Percentiles rank a stretch among this genome's conserved stretches.
Conservation (phyloP, 2,329 filamentous ascomycete species). For the Sporothrix inflata region DNA sequence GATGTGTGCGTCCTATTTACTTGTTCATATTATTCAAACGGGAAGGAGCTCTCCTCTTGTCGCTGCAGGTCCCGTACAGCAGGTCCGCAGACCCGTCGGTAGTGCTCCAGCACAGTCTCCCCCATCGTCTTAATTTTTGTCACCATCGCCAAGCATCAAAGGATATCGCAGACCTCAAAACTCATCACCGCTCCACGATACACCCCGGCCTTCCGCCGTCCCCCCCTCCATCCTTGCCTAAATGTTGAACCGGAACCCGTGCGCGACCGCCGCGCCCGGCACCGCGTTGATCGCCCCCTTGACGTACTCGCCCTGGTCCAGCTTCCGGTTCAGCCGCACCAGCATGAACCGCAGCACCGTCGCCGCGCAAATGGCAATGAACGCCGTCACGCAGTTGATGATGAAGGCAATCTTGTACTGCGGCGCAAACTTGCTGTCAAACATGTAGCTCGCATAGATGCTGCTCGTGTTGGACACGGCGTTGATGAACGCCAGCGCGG, state of each 20-base stretch:
- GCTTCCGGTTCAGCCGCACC: slow-evolving; percentile 67
- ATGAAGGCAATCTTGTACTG: slow-evolving; percentile 62
- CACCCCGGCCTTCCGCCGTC: background rate
- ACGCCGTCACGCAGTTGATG: slow-evolving; percentile 68
- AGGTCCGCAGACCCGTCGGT: background rate
- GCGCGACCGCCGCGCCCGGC: slow-evolving; percentile 58
- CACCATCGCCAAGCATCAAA: no score
- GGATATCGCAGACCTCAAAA: no score
- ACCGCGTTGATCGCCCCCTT: slow-evolving; percentile 59
- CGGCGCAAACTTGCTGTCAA: slow-evolving; percentile 45
- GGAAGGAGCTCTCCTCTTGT: slow-evolving; percentile 2
- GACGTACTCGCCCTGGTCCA: slow-evolving; percentile 65
- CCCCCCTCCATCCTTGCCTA: slow-evolving; percentile 24
- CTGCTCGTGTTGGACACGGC: slow-evolving; percentile 68
- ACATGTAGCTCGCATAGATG: slow-evolving; percentile 65
- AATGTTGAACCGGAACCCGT: slow-evolving; percentile 69
- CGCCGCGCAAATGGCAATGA: slow-evolving; percentile 66
- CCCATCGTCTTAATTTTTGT: background rate
- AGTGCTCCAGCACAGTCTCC: background rate
- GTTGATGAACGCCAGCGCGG: slow-evolving; percentile 76
- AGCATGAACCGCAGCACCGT: slow-evolving; percentile 66
- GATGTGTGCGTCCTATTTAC: no score
- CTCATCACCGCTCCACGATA: background rate
- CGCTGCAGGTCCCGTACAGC: background rate
- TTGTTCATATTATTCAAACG: slow-evolving; percentile 8